Percentiles rank a stretch among this genome's conserved stretches.
phyloP scores from a whole-genome alignment of 2,329 filamentous ascomycete species.

The Phyllosticta citriasiana region DNA sequence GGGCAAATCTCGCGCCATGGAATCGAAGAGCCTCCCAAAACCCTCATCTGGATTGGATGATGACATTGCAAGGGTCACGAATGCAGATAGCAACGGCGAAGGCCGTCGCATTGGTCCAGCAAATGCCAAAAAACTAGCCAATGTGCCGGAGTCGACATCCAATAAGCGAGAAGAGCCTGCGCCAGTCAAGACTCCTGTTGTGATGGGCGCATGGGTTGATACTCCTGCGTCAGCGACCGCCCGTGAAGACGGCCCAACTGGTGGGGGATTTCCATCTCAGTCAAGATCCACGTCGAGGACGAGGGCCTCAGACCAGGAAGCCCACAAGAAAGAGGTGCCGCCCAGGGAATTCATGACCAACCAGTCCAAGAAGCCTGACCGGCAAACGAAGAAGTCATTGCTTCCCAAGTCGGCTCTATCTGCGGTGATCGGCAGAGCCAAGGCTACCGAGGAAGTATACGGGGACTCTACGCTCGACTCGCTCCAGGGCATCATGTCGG shows the following conservation, averaged over 20 bases:
- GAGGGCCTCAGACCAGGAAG: background rate
- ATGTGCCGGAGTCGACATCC: background rate
- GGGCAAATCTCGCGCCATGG: background rate
- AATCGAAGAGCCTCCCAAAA: background rate
- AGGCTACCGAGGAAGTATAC: conserved; percentile 20
- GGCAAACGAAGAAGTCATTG: conserved; percentile 11
- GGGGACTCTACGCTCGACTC: conserved; percentile 40
- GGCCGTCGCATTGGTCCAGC: background rate
- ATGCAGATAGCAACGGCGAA: background rate
- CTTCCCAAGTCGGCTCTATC: conserved; percentile 28
- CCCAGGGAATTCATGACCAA: background rate
- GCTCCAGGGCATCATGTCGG: conserved; percentile 34
- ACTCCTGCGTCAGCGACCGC: conserved; percentile 24
- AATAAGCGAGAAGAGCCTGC: conserved; percentile 8
- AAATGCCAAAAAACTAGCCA: background rate
- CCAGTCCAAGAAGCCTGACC: background rate
- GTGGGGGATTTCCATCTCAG: background rate
- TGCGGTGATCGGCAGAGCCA: conserved; percentile 31
- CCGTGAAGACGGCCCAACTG: background rate
- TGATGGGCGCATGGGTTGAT: conserved; percentile 40
- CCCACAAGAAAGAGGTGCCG: background rate
- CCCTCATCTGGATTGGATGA: background rate
- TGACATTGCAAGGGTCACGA: background rate
- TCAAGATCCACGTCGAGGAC: background rate
- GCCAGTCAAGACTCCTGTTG: conserved; percentile 33